Evolutionary conservation across 1,139 yeast species (phyloP), one percentile per base, ranked within the genome.

Genomic region (Nakaseomyces kungkrabaensis): DNA sequence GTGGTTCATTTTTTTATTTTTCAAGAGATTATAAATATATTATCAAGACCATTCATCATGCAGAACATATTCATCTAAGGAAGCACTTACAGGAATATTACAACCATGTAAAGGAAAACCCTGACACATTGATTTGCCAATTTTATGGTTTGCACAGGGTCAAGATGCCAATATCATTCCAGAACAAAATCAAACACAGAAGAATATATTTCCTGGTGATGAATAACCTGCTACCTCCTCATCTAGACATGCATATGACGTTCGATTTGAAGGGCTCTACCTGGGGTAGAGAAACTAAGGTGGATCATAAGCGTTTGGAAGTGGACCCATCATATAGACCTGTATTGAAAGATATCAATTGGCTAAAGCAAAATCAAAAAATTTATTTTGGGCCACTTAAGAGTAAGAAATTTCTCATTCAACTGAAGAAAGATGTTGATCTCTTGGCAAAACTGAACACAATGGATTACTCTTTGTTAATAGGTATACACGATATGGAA

Each of bases 171-270:
- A 77, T 85, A 40, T 79, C 83, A 25, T 64, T 65, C 44, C 60
- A 63, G 54, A 62, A 60, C 49, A 68, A 68, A 37, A 61, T 71
- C 17, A 79, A 78, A 43, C 76, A 76, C 51, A 79, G 94, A 53
- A 90, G 88, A 65, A 88, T 92, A 42, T 96, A 94, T 68, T 92
- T 94, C 59, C 76, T 94, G 50, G 97, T 94, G 43, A 94, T 94
- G 98, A 94, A 94, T 71, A 94, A 94, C 64, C 74, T 94, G 50
- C 92, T 94, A 68, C 98, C 99, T 0, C 96, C 97, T 5, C 90
- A 88, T 62, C 76, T 92, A 51, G 95, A 87, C 56, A 83, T 92
- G 53, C 95, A 89, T 64, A 70, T 78, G 46, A 86, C 92, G 41
- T 94, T 80, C 67, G 99, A 94, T 64, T 75, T 94, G 61, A 94